Conservation (phyloP, 306 rosid species). For the Quercus variabilis region DNA sequence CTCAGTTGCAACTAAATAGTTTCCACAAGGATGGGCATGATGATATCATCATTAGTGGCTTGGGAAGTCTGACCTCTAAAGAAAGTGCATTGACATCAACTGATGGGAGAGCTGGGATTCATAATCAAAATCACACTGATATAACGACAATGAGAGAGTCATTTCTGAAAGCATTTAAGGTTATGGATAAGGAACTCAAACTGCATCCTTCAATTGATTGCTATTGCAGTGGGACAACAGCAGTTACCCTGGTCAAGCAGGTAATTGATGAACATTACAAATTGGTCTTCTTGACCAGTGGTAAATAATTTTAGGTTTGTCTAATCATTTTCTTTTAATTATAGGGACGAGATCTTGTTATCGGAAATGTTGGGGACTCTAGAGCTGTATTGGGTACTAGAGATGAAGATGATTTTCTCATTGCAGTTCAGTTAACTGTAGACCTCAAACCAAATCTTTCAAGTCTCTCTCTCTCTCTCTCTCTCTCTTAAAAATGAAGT, state of each 20-base stretch:
- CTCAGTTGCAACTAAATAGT: slow-evolving; percentile 46
- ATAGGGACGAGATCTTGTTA: slow-evolving; percentile 63
- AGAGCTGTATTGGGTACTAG: slow-evolving; percentile 72
- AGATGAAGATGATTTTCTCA: slow-evolving; percentile 39
- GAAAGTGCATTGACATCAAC: slow-evolving; percentile 30
- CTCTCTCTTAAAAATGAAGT: neutral
- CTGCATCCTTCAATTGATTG: slow-evolving; percentile 55
- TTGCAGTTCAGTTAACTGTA: slow-evolving; percentile 69
- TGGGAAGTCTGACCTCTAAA: slow-evolving; percentile 30
- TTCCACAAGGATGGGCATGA: slow-evolving; percentile 23
- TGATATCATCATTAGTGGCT: slow-evolving; percentile 23
- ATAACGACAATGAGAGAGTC: slow-evolving; percentile 41
- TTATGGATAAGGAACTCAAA: slow-evolving; percentile 79
- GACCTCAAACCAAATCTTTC: slow-evolving; percentile 86
- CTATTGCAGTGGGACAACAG: slow-evolving; percentile 80
- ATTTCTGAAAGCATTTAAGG: slow-evolving; percentile 57
- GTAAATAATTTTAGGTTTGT: neutral
- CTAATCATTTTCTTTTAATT: neutral
- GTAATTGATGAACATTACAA: slow-evolving; percentile 24
- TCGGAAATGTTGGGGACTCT: slow-evolving; percentile 67
- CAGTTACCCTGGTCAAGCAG: slow-evolving; percentile 73
- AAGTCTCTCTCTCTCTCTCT: slow-evolving; percentile 37
- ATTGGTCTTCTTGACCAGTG: neutral
- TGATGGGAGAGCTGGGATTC: slow-evolving; percentile 22
- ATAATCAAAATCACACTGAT: slow-evolving; percentile 24